A percentile compares a stretch with the other conserved stretches of the same genome.
Evolutionary conservation across 2,329 filamentous ascomycete species (phyloP).

Genomic region (Ophiocordyceps camponoti-floridani): DNA sequence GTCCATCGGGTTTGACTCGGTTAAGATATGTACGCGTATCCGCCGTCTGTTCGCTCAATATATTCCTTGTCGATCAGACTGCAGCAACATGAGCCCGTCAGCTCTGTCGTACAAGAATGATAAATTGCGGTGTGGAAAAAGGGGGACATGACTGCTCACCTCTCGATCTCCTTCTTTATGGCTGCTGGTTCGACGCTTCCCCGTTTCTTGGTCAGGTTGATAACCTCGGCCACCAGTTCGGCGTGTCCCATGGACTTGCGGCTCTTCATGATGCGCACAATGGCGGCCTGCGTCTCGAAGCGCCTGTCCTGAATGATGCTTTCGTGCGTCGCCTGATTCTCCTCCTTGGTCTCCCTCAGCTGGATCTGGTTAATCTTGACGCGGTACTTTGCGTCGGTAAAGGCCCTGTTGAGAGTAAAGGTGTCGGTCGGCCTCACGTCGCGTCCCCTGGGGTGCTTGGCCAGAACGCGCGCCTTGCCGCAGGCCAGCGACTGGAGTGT

Average conservation of each 20-base stretch:
- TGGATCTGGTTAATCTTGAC: slow-evolving; percentile 99
- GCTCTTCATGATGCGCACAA: slow-evolving; percentile 94
- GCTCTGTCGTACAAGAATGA: background rate
- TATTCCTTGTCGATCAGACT: slow-evolving; percentile 90
- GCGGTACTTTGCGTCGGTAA: slow-evolving; percentile 66
- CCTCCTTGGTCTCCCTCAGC: slow-evolving; percentile 84
- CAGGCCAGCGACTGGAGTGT: slow-evolving; percentile 93
- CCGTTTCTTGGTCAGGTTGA: slow-evolving; percentile 71
- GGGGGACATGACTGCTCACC: slow-evolving; percentile 32
- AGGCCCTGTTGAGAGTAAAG: slow-evolving; percentile 64
- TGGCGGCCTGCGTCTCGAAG: slow-evolving; percentile 92
- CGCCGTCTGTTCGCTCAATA: slow-evolving; percentile 56
- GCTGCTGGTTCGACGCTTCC: slow-evolving; percentile 72
- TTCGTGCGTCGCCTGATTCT: slow-evolving; percentile 88
- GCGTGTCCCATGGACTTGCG: slow-evolving; percentile 71
- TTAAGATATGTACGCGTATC: slow-evolving; percentile 50
- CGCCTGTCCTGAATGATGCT: slow-evolving; percentile 76
- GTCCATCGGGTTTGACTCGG: background rate
- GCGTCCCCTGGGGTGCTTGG: slow-evolving; percentile 68
- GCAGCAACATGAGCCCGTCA: background rate
- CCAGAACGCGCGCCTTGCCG: slow-evolving; percentile 68
- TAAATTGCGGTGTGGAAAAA: background rate
- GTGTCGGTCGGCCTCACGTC: slow-evolving; percentile 66
- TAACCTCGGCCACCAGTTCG: slow-evolving; percentile 83
- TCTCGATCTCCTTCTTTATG: slow-evolving; percentile 96